Conservation (phyloP, 345 rosid species). For the Citrus hindsii region DNA sequence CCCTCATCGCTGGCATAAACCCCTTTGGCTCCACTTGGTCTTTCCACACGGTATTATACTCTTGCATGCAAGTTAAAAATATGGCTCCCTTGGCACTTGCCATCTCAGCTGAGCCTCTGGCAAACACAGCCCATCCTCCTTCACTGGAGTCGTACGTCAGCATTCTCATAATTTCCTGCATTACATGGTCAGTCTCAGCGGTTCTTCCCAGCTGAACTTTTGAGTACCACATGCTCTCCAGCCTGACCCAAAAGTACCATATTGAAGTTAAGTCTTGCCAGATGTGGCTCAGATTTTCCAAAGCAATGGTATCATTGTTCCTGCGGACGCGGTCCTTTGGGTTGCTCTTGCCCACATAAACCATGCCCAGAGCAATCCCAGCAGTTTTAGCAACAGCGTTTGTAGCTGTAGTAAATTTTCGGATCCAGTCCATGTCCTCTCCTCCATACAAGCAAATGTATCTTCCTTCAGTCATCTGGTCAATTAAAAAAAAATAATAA, state of each 20-base stretch:
- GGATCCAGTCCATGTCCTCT: conserved; percentile 72
- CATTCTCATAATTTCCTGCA: conserved; percentile 50
- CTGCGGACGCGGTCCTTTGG: conserved; percentile 46
- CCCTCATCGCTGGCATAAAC: conserved; percentile 41
- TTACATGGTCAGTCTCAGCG: conserved; percentile 44
- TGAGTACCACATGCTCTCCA: conserved; percentile 54
- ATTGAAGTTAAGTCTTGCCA: conserved; percentile 33
- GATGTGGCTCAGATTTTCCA: conserved; percentile 42
- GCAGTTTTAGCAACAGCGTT: conserved; percentile 33
- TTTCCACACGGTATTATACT: conserved; percentile 35
- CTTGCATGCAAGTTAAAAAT: conserved; percentile 31
- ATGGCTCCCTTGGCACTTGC: conserved; percentile 42
- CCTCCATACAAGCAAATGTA: conserved; percentile 74
- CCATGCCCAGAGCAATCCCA: conserved; percentile 44
- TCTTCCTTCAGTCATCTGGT: conserved; percentile 46
- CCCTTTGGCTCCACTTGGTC: conserved; percentile 27
- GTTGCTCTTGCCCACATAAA: conserved; percentile 67
- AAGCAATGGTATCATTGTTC: conserved; percentile 27
- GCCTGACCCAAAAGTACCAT: conserved; percentile 53
- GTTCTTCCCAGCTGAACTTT: conserved; percentile 27
- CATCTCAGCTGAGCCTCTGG: conserved; percentile 42
- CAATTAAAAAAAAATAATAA: background rate
- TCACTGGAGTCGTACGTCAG: conserved; percentile 58
- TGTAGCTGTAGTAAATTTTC: conserved; percentile 37
- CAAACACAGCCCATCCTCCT: conserved; percentile 59